Conservation (phyloP, 371 early-diverging fungal genomes). For the Rhizopus delemar region DNA sequence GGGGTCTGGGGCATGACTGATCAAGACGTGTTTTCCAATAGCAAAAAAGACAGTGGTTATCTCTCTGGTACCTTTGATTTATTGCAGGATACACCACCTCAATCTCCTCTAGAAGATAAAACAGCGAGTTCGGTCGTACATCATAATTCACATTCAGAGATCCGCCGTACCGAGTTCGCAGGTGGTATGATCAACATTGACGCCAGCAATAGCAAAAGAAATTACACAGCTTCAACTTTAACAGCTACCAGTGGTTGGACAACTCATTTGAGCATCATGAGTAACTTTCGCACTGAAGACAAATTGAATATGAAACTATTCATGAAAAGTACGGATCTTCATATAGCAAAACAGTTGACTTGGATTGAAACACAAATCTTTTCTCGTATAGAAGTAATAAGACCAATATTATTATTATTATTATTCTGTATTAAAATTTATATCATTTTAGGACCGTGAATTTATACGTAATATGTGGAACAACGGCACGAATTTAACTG, state of each 20-base stretch:
- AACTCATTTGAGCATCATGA: slow-evolving; percentile 35
- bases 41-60: slow-evolving; percentile 53
- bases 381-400: slow-evolving; percentile 23
- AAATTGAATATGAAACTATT: slow-evolving; percentile 36
- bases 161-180: slow-evolving; percentile 41
- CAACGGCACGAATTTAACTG: slow-evolving; percentile 12
- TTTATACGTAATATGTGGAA: slow-evolving; percentile 59
- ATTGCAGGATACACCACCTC: slow-evolving; percentile 1
- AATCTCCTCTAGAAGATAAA: background rate
- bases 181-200: slow-evolving; percentile 43
- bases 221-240: slow-evolving; percentile 17
- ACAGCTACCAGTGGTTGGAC: slow-evolving; percentile 29
- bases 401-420: background rate
- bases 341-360: slow-evolving; percentile 66
- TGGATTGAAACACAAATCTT: slow-evolving; percentile 59
- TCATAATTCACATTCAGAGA: slow-evolving; percentile 12
- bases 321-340: slow-evolving; percentile 42
- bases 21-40: slow-evolving; percentile 12
- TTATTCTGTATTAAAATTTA: background rate
- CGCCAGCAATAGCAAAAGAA: background rate
- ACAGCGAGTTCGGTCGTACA: background rate
- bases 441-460: slow-evolving; percentile 47
- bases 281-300: slow-evolving; percentile 29
- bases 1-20: slow-evolving; percentile 47
- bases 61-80: slow-evolving; percentile 28